A percentile compares a stretch with the other conserved stretches of the same genome.
phyloP scores from a whole-genome alignment of 1,139 yeast genomes.

The Kluyveromyces sp. region DNA sequence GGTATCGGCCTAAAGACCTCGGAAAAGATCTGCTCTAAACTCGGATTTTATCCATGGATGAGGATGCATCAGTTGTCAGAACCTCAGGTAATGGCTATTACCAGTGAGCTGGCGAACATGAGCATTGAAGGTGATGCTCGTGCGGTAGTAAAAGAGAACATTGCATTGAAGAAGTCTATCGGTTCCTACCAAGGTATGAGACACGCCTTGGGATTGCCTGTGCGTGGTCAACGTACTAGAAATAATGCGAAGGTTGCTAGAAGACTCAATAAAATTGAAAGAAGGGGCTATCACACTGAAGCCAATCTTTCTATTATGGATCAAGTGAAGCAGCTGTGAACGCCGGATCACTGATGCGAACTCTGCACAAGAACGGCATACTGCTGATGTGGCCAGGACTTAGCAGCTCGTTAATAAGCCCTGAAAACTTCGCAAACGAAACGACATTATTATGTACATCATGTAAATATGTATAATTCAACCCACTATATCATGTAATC shows the following conservation, averaged over 20 bases:
- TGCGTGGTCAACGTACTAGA: conserved; percentile 88
- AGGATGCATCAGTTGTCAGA: conserved; percentile 89
- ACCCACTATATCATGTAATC: conserved; percentile 33
- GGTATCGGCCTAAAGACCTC: conserved; percentile 82
- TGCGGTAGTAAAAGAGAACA: conserved; percentile 71
- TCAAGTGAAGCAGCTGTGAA: neutral
- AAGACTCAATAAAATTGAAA: conserved; percentile 70
- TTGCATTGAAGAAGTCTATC: conserved; percentile 68
- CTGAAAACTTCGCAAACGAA: too few relatives aligned
- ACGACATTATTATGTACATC: conserved; percentile 5
- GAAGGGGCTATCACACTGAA: conserved; percentile 40
- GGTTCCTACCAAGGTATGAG: conserved; percentile 87
- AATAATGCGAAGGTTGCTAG: conserved; percentile 87
- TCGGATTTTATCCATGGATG: conserved; percentile 89
- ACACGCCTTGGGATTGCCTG: conserved; percentile 85
- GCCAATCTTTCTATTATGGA: neutral
- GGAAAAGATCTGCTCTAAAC: conserved; percentile 69
- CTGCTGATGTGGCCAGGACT: too few relatives aligned
- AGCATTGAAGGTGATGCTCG: conserved; percentile 82
- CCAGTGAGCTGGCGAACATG: conserved; percentile 78
- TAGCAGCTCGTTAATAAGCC: too few relatives aligned
- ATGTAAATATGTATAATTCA: conserved; percentile 4
- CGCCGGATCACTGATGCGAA: too few relatives aligned
- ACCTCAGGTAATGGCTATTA: conserved; percentile 75
- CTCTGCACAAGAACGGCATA: too few relatives aligned